Percentiles rank a stretch among this genome's conserved stretches.
phyloP scores from a whole-genome alignment of 139 green algal species.

The Ettlia oleoabundans region DNA sequence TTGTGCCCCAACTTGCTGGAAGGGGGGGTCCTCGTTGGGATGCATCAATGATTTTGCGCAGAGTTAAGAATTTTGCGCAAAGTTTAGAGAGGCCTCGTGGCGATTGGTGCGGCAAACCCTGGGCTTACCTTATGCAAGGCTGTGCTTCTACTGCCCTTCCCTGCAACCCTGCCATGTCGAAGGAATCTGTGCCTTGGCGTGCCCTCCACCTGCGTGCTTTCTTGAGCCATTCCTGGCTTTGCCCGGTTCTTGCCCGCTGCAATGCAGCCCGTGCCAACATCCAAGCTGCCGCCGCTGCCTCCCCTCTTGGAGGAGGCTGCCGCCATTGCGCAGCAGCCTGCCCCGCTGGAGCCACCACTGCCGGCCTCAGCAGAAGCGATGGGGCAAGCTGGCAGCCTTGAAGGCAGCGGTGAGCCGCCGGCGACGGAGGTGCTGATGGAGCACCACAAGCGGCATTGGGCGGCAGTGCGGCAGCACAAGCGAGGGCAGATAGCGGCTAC shows the following conservation, averaged over 20 bases:
- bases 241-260: background rate
- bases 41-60: background rate
- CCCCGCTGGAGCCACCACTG: slow-evolving; percentile 24
- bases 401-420: background rate
- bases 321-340: background rate
- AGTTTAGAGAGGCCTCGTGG: too few relatives aligned
- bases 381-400: background rate
- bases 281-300: slow-evolving; percentile 33
- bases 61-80: too few relatives aligned
- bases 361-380: background rate
- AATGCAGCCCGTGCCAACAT: slow-evolving; percentile 11
- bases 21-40: background rate
- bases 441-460: slow-evolving; percentile 40
- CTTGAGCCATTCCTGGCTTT: background rate
- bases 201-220: background rate
- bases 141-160: too few relatives aligned
- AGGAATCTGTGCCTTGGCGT: too few relatives aligned
- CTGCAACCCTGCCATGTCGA: too few relatives aligned
- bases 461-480: slow-evolving; percentile 28
- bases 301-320: background rate
- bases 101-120: too few relatives aligned
- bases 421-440: background rate
- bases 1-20: too few relatives aligned
- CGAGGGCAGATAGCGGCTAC: background rate
- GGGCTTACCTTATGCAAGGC: too few relatives aligned